phyloP scores from a whole-genome alignment of 2,329 filamentous ascomycete species.

The Pezicula radicicola region DNA sequence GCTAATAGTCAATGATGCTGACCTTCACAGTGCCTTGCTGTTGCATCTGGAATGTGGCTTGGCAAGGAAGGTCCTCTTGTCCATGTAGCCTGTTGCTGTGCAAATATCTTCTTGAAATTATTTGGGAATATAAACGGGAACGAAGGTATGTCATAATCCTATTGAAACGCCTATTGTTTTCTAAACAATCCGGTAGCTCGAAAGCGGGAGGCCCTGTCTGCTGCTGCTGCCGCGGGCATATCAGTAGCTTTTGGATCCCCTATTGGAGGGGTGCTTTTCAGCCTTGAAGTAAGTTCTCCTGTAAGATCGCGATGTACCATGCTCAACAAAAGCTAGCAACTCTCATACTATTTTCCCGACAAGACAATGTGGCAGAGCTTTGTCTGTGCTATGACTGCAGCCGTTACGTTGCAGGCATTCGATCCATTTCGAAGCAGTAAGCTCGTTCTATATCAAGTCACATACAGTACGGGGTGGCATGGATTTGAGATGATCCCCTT shows the following conservation, averaged over 20 bases:
- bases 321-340: conserved; percentile 53
- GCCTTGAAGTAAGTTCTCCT: conserved; percentile 64
- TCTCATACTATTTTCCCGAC: conserved; percentile 97
- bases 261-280: conserved; percentile 92
- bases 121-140: conserved; percentile 80
- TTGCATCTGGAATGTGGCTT: conserved; percentile 92
- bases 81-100: conserved; percentile 95
- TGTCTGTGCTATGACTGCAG: conserved; percentile 98
- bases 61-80: conserved; percentile 95
- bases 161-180: background rate
- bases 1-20: conserved; percentile 9
- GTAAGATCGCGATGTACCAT: background rate
- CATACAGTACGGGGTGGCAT: conserved; percentile 89
- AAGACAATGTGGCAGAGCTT: conserved; percentile 99
- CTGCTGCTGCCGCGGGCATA: conserved; percentile 87
- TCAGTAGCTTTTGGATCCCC: conserved; percentile 93
- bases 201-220: conserved; percentile 89
- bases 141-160: conserved; percentile 57
- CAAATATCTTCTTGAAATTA: conserved; percentile 88
- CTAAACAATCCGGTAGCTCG: conserved; percentile 57
- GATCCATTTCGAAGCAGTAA: conserved; percentile 96
- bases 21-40: conserved; percentile 70
- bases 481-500: conserved; percentile 92
- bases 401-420: conserved; percentile 85
- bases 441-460: conserved; percentile 93